phyloP scores from a whole-genome alignment of 2,329 filamentous ascomycete genomes.

The Talaromyces sp. region DNA sequence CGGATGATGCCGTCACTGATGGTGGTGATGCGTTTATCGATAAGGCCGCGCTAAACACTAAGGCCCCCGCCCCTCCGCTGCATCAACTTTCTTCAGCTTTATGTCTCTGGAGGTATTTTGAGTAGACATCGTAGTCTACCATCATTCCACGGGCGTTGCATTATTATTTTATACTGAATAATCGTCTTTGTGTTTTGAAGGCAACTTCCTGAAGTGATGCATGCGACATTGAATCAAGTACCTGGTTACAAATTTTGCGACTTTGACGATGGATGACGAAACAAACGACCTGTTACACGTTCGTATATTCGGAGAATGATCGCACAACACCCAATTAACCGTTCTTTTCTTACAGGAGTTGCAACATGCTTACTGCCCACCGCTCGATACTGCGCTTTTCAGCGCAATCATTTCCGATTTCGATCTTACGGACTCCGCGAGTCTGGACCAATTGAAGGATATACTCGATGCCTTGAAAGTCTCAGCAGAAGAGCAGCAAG shows the following conservation, averaged over 20 bases:
- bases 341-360: conserved; percentile 31
- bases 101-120: background rate
- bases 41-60: background rate
- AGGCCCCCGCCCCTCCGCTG: background rate
- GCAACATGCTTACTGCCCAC: conserved; percentile 68
- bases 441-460: conserved; percentile 55
- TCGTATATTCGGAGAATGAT: background rate
- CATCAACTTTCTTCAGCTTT: background rate
- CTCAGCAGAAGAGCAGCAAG: conserved; percentile 67
- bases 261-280: conserved; percentile 27
- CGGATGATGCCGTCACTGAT: background rate
- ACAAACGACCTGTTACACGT: conserved; percentile 10
- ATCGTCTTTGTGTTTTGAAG: background rate
- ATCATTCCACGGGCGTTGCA: background rate
- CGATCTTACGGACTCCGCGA: conserved; percentile 55
- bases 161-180: too few relatives aligned
- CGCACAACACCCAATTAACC: background rate
- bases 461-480: conserved; percentile 65
- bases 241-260: conserved; percentile 21
- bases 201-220: conserved; percentile 6
- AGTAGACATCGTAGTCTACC: background rate
- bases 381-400: conserved; percentile 74
- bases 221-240: conserved; percentile 8
- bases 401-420: conserved; percentile 73
- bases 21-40: background rate